Conservation (phyloP, 176 grass and related monocot species). For the Aegilops umbellulata region DNA sequence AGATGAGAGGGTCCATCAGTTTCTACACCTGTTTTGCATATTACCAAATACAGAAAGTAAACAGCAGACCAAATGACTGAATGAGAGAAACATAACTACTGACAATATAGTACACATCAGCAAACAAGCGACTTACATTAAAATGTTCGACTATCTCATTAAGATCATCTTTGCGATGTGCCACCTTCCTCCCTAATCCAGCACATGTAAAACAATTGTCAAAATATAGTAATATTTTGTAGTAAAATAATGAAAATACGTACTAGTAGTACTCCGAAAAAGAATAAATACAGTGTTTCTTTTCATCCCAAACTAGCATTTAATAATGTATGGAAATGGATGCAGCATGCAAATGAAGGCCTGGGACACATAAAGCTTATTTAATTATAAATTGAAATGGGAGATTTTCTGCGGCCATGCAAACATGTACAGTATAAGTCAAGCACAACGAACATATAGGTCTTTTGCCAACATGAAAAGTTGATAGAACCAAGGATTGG, state of each 20-base stretch:
- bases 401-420: not conserved
- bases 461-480: not conserved
- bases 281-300: not conserved
- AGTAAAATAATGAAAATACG: not conserved
- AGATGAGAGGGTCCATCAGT: not conserved
- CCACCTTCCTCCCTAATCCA: conserved; percentile 73
- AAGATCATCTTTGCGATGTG: conserved; percentile 75
- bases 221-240: conserved; percentile 14
- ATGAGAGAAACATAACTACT: too few species aligned
- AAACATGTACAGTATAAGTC: not conserved
- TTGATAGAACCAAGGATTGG: not conserved
- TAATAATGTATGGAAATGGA: too few species aligned
- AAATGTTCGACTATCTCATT: conserved; percentile 82
- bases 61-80: not conserved
- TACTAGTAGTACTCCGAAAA: too few species aligned
- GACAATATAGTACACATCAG: too few species aligned
- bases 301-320: not conserved
- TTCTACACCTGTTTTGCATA: not conserved
- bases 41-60: not conserved
- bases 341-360: not conserved
- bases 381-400: not conserved
- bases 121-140: conserved; percentile 69
- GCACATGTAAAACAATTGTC: conserved; percentile 11
- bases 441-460: not conserved
- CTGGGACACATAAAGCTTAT: not conserved